A percentile compares a stretch with the other conserved stretches of the same genome.
These are phyloP conservation scores for Ensete ventricosum DNA, from an alignment of 176 grass and related monocot species.

Conservation along the genomic window DNA sequence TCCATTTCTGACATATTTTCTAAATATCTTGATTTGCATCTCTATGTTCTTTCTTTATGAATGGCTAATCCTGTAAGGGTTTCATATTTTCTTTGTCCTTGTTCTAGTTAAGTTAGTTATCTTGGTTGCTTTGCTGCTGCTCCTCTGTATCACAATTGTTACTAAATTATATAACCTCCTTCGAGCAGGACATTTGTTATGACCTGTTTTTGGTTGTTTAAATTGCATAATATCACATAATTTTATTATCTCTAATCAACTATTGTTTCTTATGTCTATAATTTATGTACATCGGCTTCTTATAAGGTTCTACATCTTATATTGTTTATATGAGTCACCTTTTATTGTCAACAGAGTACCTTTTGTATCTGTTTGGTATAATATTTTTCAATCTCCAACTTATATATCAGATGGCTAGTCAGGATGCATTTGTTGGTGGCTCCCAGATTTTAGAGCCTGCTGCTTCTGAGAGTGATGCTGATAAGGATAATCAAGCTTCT, in stretches of 20 bases:
- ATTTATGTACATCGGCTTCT: not conserved
- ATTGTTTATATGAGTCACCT: not conserved
- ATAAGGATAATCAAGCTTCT: conserved; percentile 32
- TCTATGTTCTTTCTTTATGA: no score
- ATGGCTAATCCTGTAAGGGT: no score
- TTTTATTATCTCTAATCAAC: not conserved
- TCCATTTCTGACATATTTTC: no score
- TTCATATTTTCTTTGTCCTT: not conserved
- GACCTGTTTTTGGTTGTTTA: not conserved
- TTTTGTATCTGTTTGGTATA: no score
- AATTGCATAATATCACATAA: not conserved
- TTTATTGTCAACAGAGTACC: no score
- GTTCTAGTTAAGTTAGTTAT: not conserved
- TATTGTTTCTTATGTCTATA: not conserved
- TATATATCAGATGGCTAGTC: conserved; percentile 31
- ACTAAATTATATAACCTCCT: not conserved
- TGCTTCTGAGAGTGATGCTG: conserved; percentile 38
- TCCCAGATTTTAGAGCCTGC: conserved; percentile 43
- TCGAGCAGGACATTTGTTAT: not conserved
- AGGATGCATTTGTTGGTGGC: conserved; percentile 47
- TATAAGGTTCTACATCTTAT: not conserved
- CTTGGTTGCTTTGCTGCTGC: not conserved
- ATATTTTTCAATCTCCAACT: not conserved
- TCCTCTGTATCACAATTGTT: not conserved
- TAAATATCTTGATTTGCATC: no score